These are phyloP conservation scores for Crucibulum parvulum DNA, from an alignment of 1,284 basidiomycete species.

Conservation along the genomic window DNA sequence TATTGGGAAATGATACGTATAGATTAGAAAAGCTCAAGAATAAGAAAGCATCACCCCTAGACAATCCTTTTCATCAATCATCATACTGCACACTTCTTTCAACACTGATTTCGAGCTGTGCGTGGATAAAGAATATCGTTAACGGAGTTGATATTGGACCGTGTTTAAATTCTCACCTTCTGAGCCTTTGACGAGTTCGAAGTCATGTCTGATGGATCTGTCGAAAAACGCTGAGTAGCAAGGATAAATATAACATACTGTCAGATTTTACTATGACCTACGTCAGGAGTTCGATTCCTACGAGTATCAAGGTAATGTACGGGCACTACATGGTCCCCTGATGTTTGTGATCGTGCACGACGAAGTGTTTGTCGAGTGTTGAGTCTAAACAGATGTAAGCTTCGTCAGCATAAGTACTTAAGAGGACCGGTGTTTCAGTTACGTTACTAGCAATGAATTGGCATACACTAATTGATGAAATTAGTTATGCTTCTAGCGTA, in stretches of 20 bases:
- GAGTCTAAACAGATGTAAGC: constrained; percentile 8
- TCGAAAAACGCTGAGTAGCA: background rate
- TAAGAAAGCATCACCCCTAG: no score
- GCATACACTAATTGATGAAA: constrained; percentile 39
- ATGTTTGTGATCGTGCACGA: constrained; percentile 16
- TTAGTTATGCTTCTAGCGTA: background rate
- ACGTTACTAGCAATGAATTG: constrained; percentile 44
- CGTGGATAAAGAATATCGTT: background rate
- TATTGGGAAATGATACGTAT: no score
- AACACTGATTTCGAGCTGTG: constrained; percentile 20
- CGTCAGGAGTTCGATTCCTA: constrained; percentile 4
- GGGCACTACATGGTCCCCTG: constrained; percentile 12
- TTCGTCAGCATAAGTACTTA: background rate
- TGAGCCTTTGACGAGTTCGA: background rate
- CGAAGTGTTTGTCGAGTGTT: constrained; percentile 30
- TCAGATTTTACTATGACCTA: background rate
- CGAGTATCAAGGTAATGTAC: constrained; percentile 13
- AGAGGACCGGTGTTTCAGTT: constrained; percentile 9
- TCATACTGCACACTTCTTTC: constrained; percentile 13
- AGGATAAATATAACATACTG: background rate
- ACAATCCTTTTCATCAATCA: no score
- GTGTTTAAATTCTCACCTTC: no score
- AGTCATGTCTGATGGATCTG: background rate
- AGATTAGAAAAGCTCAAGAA: no score
- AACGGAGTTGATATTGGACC: constrained; percentile 3